Percentiles rank a stretch among this genome's conserved stretches.
Evolutionary conservation across 2,329 filamentous ascomycete genomes (phyloP).

Genomic region (Fusarium acutatum): DNA sequence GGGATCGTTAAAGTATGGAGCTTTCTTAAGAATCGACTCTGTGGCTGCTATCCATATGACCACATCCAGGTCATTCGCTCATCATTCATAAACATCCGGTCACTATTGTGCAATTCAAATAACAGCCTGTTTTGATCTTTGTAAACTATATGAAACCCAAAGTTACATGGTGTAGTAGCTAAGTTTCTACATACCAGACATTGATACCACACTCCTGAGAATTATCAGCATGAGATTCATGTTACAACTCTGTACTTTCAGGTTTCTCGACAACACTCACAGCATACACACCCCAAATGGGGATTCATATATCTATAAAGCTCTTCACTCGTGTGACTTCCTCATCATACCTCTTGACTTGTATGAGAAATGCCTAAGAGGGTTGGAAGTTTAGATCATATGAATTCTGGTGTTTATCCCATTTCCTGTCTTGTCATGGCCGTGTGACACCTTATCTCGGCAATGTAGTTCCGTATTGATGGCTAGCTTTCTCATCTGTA

Average conservation of each 20-base stretch:
- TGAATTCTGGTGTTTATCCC: not conserved
- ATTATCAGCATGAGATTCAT: not conserved
- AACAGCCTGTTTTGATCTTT: not conserved
- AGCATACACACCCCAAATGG: too few species aligned
- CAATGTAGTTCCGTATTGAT: not conserved
- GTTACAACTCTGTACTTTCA: not conserved
- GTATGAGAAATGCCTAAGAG: not conserved
- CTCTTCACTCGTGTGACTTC: not conserved
- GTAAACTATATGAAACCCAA: not conserved
- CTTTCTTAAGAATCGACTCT: not conserved
- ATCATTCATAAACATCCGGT: not conserved
- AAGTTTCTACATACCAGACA: not conserved
- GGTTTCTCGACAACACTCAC: not conserved
- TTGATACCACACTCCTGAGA: not conserved
- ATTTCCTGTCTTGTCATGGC: not conserved
- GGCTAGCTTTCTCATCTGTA: not conserved
- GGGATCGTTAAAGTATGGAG: not conserved
- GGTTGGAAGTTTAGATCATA: not conserved
- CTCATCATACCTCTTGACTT: not conserved
- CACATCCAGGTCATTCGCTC: not conserved
- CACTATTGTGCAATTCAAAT: not conserved
- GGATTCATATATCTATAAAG: not conserved
- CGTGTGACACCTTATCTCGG: not conserved
- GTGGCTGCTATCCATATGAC: not conserved
- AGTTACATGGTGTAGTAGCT: not conserved